Base-by-base conservation (phyloP, 1,284 basidiomycete genomes). In the Grifola frondosa region DNA sequence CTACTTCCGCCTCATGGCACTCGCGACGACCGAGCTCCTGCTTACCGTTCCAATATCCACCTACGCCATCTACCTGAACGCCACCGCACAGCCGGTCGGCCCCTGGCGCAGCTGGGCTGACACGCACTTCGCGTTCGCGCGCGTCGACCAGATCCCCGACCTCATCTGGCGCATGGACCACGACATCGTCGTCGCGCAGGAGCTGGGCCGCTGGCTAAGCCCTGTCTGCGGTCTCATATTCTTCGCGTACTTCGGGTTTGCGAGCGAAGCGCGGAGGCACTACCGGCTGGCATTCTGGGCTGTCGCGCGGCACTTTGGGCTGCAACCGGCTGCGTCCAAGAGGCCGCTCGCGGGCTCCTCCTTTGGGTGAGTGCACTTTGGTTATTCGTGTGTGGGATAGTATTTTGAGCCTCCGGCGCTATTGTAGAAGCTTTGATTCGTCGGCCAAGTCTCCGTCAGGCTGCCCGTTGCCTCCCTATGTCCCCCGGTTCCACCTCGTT, bases 91-190 rank as follows among this genome's bases (percentile, higher is more conserved):
- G 0, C 44, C 55, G 0, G 31, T 79, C 3, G 19, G 51, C 0
- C 72, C 77, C 0, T 86, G 79, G 75, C 59, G 66, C 25, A 69
- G 64, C 30, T 86, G 81, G 80, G 69, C 44, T 0, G 61, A 75
- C 49, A 77, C 75, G 0, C 86, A 88, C 53, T 59, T 38, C 22
- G 45, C 71, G 33, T 85, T 73, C 48, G 66, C 60, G 1, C 55
- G 53, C 1, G 63, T 84, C 7, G 50, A 52, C 0, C 62, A 63
- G 33, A 11, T 68, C 28, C 72, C 79, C 2, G 57, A 67, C 0
- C 19, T 65, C 3, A 0, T 68, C 3, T 80, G 45, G 49, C 39
- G 40, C 2, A 11, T 17, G 9, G n/a, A 40, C 15, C 31, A 5
- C 5, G 15, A 21, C 4, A 3, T n/a, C 9, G 11, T 39, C 32